Base-by-base conservation (phyloP, 116 monocot species). In the Papilionanthe hybrid region DNA sequence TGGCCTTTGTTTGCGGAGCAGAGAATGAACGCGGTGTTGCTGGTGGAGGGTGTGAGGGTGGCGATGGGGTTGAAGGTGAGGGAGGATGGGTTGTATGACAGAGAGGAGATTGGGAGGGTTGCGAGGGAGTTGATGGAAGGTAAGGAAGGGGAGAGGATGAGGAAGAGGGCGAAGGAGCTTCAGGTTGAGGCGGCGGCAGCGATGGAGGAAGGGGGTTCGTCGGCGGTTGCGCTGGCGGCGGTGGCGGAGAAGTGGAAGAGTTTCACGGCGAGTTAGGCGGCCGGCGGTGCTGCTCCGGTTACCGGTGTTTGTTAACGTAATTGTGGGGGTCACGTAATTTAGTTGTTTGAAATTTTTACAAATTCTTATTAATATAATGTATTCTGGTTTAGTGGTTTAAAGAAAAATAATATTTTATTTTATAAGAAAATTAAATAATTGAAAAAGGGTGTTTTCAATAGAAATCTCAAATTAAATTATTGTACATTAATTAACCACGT, bases 1-100 rank as follows among this genome's bases (percentile, higher is more conserved):
- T 85, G 85, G 85, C 88, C 88, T 50, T 43, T 88, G 7, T 76
- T 44, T 22, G 85, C 88, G 1, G 85, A 88, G 55, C 88, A 88
- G 80, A 60, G n/a, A 6, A 11, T 65, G 78, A 88, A 88, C 41
- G 85, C 88, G 3, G 76, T 79, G 12, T n/a, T 81, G 78, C 72
- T 88, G 50, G 75, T 27, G 20, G 32, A 1, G 32, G 32, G 32
- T 0, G 32, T 32, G 32, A 32, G 32, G 32, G 32, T 1, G 32
- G 0, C 0, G 32, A 1, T 32, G 32, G 32, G 32, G 32, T 0
- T 1, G 32, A 1, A 32, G 32, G 32, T 32, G 32, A 1, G 32
- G 32, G 32, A 1, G 0, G 32, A 32, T 29, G 71, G 84, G n/a
- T 29, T 72, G 22, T 50, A 28, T 55, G 58, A 85, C 15, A 77